These are phyloP conservation scores for Citrus mangshanensis DNA, from an alignment of 345 rosid genomes.

Conservation along the genomic window DNA sequence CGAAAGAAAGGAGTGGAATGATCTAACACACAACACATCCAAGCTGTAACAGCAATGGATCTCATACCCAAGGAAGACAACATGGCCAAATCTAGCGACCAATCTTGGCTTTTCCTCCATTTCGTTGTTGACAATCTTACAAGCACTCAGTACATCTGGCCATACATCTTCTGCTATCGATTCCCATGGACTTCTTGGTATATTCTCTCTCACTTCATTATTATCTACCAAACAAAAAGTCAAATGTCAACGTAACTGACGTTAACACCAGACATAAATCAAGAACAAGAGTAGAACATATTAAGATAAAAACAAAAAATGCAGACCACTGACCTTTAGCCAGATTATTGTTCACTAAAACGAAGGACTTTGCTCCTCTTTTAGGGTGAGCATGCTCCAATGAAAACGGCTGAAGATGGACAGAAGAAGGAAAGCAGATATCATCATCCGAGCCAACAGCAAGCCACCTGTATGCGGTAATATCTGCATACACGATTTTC, in stretches of 20 bases:
- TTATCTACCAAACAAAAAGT: background rate
- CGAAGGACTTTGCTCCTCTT: constrained; percentile 15
- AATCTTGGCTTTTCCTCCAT: constrained; percentile 19
- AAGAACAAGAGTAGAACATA: background rate
- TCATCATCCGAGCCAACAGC: constrained; percentile 13
- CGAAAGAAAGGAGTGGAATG: background rate
- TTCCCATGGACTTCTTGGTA: constrained; percentile 12
- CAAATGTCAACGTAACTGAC: background rate
- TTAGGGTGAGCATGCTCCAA: background rate
- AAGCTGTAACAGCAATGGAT: background rate
- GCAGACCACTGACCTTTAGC: constrained; percentile 9
- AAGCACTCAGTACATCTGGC: constrained; percentile 25
- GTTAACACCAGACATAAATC: background rate
- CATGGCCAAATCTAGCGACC: constrained; percentile 29
- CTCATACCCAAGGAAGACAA: constrained; percentile 20
- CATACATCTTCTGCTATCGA: constrained; percentile 19
- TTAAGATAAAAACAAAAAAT: too few relatives aligned
- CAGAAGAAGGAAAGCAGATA: constrained; percentile 15
- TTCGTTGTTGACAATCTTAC: constrained; percentile 11
- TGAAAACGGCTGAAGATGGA: constrained; percentile 17
- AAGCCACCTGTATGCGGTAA: constrained; percentile 20
- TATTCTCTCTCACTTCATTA: background rate
- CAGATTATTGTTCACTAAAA: constrained; percentile 9
- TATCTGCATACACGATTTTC: constrained; percentile 12
- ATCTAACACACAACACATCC: background rate